Percentiles rank a stretch among this genome's conserved stretches.
These are phyloP conservation scores for Anthracocystis setariae DNA, from an alignment of 1,284 basidiomycete genomes.

Conservation along the genomic window DNA sequence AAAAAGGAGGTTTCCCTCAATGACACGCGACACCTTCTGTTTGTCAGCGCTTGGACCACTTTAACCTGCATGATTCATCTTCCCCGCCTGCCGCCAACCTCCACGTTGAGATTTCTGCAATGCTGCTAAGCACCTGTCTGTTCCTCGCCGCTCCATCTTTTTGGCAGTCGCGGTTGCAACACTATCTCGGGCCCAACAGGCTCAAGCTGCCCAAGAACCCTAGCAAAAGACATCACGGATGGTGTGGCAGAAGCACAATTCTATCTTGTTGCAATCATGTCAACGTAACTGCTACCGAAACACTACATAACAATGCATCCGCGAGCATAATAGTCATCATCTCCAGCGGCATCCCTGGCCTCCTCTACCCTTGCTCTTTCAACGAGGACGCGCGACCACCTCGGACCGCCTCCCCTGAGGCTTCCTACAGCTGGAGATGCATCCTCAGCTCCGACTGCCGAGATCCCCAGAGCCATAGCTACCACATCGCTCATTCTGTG, in stretches of 20 bases:
- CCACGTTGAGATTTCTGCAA: too few relatives aligned
- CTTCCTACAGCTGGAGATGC: neutral
- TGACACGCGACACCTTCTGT: slow-evolving; percentile 10
- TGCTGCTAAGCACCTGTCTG: too few relatives aligned
- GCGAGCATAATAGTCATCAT: slow-evolving; percentile 29
- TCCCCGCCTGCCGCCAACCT: neutral
- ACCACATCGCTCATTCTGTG: slow-evolving; percentile 26
- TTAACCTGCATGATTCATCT: neutral
- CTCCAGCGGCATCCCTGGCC: slow-evolving; percentile 22
- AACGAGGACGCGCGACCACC: slow-evolving; percentile 17
- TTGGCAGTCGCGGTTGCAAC: too few relatives aligned
- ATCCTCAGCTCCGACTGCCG: slow-evolving; percentile 4
- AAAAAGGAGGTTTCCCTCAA: neutral
- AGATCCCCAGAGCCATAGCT: slow-evolving; percentile 35
- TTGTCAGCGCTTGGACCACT: slow-evolving; percentile 12
- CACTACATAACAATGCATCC: slow-evolving; percentile 40
- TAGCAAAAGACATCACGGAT: too few relatives aligned
- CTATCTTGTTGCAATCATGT: neutral
- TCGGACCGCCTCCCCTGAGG: neutral
- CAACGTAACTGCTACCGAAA: neutral
- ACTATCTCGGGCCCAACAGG: too few relatives aligned
- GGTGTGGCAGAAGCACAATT: too few relatives aligned
- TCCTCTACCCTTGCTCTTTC: neutral
- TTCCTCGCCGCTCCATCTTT: too few relatives aligned
- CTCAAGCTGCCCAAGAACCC: too few relatives aligned